Conservation (phyloP, 163 green algal genomes). For the Prototheca wickerhamii region DNA sequence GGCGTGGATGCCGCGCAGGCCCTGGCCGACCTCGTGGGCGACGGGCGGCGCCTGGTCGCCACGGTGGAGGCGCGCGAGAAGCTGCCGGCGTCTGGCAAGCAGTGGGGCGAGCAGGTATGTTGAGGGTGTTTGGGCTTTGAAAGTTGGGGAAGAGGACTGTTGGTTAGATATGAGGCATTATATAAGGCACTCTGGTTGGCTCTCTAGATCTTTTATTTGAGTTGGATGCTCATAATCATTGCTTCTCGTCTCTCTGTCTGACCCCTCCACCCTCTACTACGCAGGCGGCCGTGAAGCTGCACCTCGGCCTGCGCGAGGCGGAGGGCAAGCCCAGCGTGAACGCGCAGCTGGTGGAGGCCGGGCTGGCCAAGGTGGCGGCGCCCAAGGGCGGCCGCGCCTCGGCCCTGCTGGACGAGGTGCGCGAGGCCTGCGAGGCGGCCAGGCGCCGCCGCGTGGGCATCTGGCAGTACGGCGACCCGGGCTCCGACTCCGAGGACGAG, state of each 20-base stretch:
- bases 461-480: constrained; percentile 79
- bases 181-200: no score
- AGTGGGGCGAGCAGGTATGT: constrained; percentile 9
- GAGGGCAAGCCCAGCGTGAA: constrained; percentile 24
- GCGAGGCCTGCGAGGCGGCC: constrained; percentile 60
- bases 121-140: not conserved
- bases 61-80: constrained; percentile 48
- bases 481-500: constrained; percentile 55
- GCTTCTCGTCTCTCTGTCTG: not conserved
- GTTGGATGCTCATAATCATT: not conserved
- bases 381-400: not conserved
- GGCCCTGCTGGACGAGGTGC: constrained; percentile 24
- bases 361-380: constrained; percentile 45
- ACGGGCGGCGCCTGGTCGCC: constrained; percentile 37
- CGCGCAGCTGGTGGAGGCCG: constrained; percentile 33
- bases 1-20: constrained; percentile 38
- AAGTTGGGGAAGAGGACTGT: not conserved
- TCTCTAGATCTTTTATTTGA: no score
- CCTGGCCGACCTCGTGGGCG: constrained; percentile 49
- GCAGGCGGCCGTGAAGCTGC: constrained; percentile 14
- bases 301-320: constrained; percentile 17
- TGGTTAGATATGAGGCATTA: no score
- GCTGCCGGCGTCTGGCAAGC: constrained; percentile 29
- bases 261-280: not conserved
- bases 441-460: constrained; percentile 56